Conservation (phyloP, 2,329 filamentous ascomycete genomes). For the Lecanicillium sp. region DNA sequence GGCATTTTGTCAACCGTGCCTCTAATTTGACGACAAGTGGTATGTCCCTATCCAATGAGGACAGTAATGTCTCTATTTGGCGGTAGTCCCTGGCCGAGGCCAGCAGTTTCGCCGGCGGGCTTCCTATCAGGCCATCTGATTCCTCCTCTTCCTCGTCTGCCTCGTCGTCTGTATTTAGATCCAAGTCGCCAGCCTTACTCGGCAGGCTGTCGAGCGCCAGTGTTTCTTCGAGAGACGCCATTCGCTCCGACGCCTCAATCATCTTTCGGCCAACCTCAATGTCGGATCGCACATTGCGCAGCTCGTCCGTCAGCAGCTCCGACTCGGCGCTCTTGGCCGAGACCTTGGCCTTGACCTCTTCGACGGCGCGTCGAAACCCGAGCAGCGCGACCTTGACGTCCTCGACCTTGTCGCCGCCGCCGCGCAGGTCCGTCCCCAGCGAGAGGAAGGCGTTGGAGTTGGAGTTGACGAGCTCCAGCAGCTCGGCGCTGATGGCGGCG, state of each 20-base stretch:
- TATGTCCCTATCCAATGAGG: no score
- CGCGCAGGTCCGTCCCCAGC: conserved; percentile 71
- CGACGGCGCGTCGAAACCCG: conserved; percentile 76
- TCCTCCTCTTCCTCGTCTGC: conserved; percentile 34
- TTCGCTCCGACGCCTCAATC: conserved; percentile 58
- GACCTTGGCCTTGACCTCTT: conserved; percentile 63
- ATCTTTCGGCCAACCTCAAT: conserved; percentile 56
- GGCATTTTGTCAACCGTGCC: conserved; percentile 43
- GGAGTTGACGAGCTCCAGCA: conserved; percentile 88
- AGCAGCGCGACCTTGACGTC: conserved; percentile 81
- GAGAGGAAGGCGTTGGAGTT: conserved; percentile 91
- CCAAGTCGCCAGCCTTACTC: conserved; percentile 4
- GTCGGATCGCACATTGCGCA: conserved; percentile 53
- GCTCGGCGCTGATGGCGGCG: conserved; percentile 71
- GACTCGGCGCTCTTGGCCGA: conserved; percentile 57
- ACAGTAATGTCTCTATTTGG: no score
- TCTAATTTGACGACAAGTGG: conserved; percentile 31
- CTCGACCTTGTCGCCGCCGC: conserved; percentile 86
- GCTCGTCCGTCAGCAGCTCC: conserved; percentile 53
- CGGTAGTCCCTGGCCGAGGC: conserved; percentile 37
- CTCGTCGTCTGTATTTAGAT: conserved; percentile 20
- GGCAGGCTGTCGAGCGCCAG: conserved; percentile 45
- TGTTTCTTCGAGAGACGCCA: conserved; percentile 55
- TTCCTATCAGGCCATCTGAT: conserved; percentile 32
- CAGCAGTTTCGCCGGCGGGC: conserved; percentile 38